A percentile compares a stretch with the other conserved stretches of the same genome.
phyloP scores from a whole-genome alignment of 2,329 filamentous ascomycete genomes.

The Verticillium albo-atrum region DNA sequence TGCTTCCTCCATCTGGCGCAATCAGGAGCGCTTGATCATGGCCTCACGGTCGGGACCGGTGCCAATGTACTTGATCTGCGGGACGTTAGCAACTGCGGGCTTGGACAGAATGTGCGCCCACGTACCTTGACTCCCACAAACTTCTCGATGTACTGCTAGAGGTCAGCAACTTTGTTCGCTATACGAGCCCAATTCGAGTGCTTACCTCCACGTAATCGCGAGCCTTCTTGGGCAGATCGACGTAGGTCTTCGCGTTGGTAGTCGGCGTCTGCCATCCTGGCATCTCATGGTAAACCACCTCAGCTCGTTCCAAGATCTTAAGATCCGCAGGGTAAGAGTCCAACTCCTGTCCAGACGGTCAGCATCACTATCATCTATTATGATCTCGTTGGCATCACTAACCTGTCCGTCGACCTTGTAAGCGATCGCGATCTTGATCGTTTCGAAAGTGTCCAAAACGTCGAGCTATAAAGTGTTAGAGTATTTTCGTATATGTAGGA shows the following conservation, averaged over 20 bases:
- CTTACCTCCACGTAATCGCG: slow-evolving; percentile 56
- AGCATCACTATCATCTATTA: slow-evolving; percentile 19
- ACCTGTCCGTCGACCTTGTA: slow-evolving; percentile 38
- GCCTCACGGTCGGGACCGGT: slow-evolving; percentile 61
- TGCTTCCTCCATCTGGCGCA: slow-evolving; percentile 4
- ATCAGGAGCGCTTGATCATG: slow-evolving; percentile 44
- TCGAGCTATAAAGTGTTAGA: slow-evolving; percentile 49
- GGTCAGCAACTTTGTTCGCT: slow-evolving; percentile 10
- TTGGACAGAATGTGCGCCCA: slow-evolving; percentile 9
- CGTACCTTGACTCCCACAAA: slow-evolving; percentile 53
- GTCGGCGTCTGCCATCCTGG: slow-evolving; percentile 66
- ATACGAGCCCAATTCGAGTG: slow-evolving; percentile 6
- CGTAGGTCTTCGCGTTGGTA: slow-evolving; percentile 53
- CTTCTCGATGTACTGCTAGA: slow-evolving; percentile 52
- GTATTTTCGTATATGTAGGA: background rate
- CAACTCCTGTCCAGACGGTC: slow-evolving; percentile 31
- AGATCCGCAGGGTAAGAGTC: slow-evolving; percentile 49
- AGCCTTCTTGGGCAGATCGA: slow-evolving; percentile 60
- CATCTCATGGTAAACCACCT: slow-evolving; percentile 65
- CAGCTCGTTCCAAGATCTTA: slow-evolving; percentile 49
- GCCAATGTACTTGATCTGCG: slow-evolving; percentile 56
- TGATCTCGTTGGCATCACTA: slow-evolving; percentile 8
- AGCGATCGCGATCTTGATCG: slow-evolving; percentile 68
- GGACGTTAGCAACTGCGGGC: slow-evolving; percentile 14
- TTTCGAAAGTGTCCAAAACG: slow-evolving; percentile 68